These are phyloP conservation scores for Epichloe coenophiala DNA, from an alignment of 2,329 filamentous ascomycete genomes.

Conservation along the genomic window DNA sequence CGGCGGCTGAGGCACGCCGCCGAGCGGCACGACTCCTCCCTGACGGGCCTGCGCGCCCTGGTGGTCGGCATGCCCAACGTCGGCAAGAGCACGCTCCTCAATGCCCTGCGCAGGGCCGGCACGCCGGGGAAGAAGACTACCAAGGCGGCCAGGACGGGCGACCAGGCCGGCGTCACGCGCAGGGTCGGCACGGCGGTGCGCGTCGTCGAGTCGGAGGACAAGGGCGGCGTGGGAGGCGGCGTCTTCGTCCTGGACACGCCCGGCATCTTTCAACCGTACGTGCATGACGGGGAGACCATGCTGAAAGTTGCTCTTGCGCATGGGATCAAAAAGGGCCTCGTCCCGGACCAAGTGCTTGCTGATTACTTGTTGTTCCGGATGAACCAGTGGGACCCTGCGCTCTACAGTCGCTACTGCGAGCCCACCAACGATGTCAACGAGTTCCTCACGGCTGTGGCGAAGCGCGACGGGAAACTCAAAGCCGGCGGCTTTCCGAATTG, in stretches of 20 bases:
- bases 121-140: conserved; percentile 24
- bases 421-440: conserved; percentile 77
- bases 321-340: conserved; percentile 78
- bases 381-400: conserved; percentile 49
- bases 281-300: conserved; percentile 76
- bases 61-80: conserved; percentile 97
- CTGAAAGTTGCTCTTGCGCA: conserved; percentile 87
- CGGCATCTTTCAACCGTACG: conserved; percentile 88
- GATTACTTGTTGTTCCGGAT: conserved; percentile 84
- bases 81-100: conserved; percentile 90
- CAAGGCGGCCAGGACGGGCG: conserved; percentile 71
- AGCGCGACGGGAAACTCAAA: conserved; percentile 59
- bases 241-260: conserved; percentile 87
- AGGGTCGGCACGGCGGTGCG: conserved; percentile 76
- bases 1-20: conserved; percentile 20
- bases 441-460: conserved; percentile 58
- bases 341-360: conserved; percentile 63
- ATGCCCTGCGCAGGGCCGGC: conserved; percentile 61
- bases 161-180: conserved; percentile 79
- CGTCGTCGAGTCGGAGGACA: conserved; percentile 38
- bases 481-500: conserved; percentile 59
- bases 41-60: conserved; percentile 76
- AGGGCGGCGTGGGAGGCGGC: conserved; percentile 35
- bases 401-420: conserved; percentile 48
- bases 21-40: conserved; percentile 26